Percentiles rank a stretch among this genome's conserved stretches.
Evolutionary conservation across 768 basidiomycete genomes (phyloP).

Genomic region (Termitomyces sp.): DNA sequence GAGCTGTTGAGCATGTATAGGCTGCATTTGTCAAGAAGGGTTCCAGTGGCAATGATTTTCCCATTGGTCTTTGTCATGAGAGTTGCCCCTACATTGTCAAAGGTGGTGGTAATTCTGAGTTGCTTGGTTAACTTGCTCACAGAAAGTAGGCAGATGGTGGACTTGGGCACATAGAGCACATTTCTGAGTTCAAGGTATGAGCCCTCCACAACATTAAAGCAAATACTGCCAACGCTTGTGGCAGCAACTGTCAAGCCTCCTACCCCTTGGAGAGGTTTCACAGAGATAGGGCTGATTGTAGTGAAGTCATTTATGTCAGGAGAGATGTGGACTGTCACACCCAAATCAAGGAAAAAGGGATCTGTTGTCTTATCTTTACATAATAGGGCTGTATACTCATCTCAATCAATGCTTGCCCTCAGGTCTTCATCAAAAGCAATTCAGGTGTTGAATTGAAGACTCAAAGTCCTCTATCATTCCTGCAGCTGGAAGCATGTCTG

Average conservation of each 20-base stretch:
- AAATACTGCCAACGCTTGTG: neutral
- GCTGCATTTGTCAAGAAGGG: neutral
- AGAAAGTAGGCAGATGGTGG: neutral
- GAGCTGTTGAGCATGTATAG: constrained; percentile 1
- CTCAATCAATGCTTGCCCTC: neutral
- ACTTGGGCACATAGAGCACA: neutral
- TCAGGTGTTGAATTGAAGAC: neutral
- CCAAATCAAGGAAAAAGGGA: neutral
- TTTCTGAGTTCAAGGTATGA: neutral
- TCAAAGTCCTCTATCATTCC: neutral
- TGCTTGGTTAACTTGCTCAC: neutral
- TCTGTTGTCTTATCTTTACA: neutral
- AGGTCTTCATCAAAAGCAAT: neutral
- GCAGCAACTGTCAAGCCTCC: neutral
- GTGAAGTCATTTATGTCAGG: neutral
- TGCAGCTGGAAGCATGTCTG: neutral
- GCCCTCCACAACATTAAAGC: neutral
- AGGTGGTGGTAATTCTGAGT: neutral
- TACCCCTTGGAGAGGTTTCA: neutral
- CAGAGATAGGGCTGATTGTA: neutral
- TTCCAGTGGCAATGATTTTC: neutral
- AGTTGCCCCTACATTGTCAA: neutral
- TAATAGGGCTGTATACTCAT: neutral
- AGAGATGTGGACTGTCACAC: neutral
- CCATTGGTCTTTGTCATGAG: neutral